These are phyloP conservation scores for Paraconiothyrium brasiliense DNA, from an alignment of 2,329 filamentous ascomycete genomes.

Conservation along the genomic window DNA sequence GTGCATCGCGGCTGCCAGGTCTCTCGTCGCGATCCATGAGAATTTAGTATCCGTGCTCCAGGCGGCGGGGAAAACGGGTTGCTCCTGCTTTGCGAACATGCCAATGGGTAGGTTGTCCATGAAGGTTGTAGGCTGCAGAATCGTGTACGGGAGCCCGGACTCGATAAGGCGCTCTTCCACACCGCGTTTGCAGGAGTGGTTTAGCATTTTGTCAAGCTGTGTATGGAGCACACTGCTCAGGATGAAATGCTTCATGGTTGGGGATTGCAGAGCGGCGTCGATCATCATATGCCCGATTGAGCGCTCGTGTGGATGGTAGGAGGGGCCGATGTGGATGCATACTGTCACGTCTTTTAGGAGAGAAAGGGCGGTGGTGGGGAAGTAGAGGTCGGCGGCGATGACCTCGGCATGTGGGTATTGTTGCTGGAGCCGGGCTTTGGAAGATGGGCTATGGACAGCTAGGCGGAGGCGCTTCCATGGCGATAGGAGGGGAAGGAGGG, in stretches of 20 bases:
- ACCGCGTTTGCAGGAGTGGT: slow-evolving; percentile 49
- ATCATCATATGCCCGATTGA: slow-evolving; percentile 49
- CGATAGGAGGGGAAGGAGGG: slow-evolving; percentile 47
- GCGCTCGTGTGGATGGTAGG: slow-evolving; percentile 47
- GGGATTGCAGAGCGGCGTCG: slow-evolving; percentile 42
- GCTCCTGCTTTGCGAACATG: slow-evolving; percentile 28
- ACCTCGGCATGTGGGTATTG: slow-evolving; percentile 47
- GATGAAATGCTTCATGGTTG: slow-evolving; percentile 48
- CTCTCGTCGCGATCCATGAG: slow-evolving; percentile 35
- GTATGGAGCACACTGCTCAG: slow-evolving; percentile 46
- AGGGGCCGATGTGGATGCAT: slow-evolving; percentile 47
- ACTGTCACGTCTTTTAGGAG: slow-evolving; percentile 43
- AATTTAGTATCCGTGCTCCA: slow-evolving; percentile 34
- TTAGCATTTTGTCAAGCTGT: slow-evolving; percentile 46
- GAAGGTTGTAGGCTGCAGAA: slow-evolving; percentile 48
- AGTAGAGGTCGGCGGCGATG: slow-evolving; percentile 40
- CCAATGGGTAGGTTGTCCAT: slow-evolving; percentile 42
- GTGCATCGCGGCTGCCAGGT: slow-evolving; percentile 37
- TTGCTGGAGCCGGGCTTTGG: slow-evolving; percentile 34
- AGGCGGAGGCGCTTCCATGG: slow-evolving; percentile 47
- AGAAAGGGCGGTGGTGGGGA: slow-evolving; percentile 25
- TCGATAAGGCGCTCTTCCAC: slow-evolving; percentile 51
- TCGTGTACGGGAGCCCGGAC: slow-evolving; percentile 45
- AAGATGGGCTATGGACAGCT: slow-evolving; percentile 39
- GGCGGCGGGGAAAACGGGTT: slow-evolving; percentile 27